phyloP scores from a whole-genome alignment of 352 stramenopile species.

The Phytophthora kernoviae region DNA sequence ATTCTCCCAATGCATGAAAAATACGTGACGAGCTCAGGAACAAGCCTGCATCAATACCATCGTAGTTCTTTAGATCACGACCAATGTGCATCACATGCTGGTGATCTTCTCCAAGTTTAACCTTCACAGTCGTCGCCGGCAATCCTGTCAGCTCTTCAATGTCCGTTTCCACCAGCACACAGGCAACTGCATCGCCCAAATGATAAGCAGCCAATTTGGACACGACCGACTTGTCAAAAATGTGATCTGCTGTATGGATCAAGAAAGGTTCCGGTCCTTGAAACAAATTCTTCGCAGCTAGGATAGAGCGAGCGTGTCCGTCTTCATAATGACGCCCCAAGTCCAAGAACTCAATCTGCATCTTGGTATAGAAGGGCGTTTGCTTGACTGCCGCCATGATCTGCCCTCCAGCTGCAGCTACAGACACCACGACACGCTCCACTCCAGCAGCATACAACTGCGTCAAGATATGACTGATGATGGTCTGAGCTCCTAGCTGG shows the following conservation, averaged over 20 bases:
- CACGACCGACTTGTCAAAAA: constrained; percentile 86
- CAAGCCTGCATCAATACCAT: constrained; percentile 73
- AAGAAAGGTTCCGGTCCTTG: constrained; percentile 63
- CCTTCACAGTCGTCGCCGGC: constrained; percentile 62
- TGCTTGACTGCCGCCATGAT: constrained; percentile 72
- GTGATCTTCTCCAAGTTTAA: constrained; percentile 61
- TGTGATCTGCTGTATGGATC: constrained; percentile 86
- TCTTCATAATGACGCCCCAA: constrained; percentile 68
- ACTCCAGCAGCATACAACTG: constrained; percentile 78
- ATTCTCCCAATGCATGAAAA: constrained; percentile 65
- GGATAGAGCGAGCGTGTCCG: constrained; percentile 70
- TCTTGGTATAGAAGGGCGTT: constrained; percentile 72
- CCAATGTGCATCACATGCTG: constrained; percentile 61
- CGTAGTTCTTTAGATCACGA: constrained; percentile 55
- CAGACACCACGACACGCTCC: constrained; percentile 79
- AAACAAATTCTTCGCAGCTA: constrained; percentile 75
- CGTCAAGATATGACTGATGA: constrained; percentile 81
- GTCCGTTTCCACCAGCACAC: constrained; percentile 78
- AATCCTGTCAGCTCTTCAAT: constrained; percentile 64
- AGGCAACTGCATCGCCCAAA: constrained; percentile 62
- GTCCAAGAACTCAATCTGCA: constrained; percentile 86
- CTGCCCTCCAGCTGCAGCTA: constrained; percentile 58
- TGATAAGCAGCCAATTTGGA: constrained; percentile 63
- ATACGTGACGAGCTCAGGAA: constrained; percentile 76
- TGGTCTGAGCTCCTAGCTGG: constrained; percentile 68